Conservation (phyloP, 805 yeast genomes). For the Metschnikowia cubensis region DNA sequence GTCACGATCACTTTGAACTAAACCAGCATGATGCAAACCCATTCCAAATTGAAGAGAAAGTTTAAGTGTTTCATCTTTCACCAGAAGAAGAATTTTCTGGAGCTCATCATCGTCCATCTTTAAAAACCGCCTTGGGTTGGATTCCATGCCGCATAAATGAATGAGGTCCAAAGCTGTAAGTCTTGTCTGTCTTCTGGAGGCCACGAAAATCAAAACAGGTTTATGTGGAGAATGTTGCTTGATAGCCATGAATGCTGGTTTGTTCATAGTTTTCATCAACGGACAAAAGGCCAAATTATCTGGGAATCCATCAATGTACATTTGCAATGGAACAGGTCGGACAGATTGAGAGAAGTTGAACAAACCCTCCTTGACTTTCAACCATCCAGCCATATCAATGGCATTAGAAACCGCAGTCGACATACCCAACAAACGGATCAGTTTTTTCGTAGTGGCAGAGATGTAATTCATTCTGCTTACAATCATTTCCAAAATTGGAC, state of each 20-base stretch:
- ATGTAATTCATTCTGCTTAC: conserved; percentile 83
- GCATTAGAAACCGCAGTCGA: conserved; percentile 87
- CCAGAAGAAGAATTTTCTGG: conserved; percentile 44
- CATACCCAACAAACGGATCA: conserved; percentile 68
- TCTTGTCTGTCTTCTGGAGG: conserved; percentile 79
- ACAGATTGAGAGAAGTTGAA: conserved; percentile 80
- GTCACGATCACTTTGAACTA: conserved; percentile 68
- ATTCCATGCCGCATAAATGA: conserved; percentile 75
- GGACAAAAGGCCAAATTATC: conserved; percentile 79
- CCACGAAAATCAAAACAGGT: conserved; percentile 82
- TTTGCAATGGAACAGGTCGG: conserved; percentile 80
- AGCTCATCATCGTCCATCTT: conserved; percentile 64
- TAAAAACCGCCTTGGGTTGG: conserved; percentile 67
- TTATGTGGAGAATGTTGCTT: conserved; percentile 84
- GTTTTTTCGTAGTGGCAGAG: conserved; percentile 54
- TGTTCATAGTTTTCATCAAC: conserved; percentile 83
- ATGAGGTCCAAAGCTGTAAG: conserved; percentile 76
- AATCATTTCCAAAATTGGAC: conserved; percentile 83
- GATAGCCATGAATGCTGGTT: conserved; percentile 88
- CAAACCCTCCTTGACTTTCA: conserved; percentile 67
- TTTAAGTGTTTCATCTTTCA: conserved; percentile 78
- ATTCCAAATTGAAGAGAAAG: conserved; percentile 69
- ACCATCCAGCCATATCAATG: conserved; percentile 81
- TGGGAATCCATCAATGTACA: conserved; percentile 85
- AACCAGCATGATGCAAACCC: conserved; percentile 80